Base-by-base conservation (phyloP, 441 rosid species). In the Gossypium gossypioides region DNA sequence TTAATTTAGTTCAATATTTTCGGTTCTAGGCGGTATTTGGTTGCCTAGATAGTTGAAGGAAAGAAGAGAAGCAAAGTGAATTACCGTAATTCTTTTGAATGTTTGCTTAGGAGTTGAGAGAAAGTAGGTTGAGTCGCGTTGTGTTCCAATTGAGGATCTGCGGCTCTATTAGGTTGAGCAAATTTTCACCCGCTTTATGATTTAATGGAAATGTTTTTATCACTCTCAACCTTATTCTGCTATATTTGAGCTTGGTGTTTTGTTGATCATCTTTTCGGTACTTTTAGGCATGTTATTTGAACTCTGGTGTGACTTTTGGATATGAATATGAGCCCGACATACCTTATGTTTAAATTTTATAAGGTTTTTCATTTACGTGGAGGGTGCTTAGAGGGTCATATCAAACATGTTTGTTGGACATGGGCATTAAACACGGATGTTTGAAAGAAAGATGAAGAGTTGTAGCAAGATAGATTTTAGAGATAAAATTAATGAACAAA, bases 11-110 rank as follows among this genome's bases (percentile, higher is more conserved):
- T 46, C n/a, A 15, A n/a, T 18, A 66, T n/a, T 46, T 22, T 1
- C n/a, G 32, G 24, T 22, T 34, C 6, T 46, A 24, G 6, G 34
- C 37, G 3, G 56, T 40, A 7, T 63, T 37, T 18, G 68, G 9
- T 63, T 63, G 27, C 29, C 52, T 19, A 40, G 29, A 40, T 2
- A 44, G 70, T 66, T 46, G 56, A 46, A 66, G 70, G 56, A 66
- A 65, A 65, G 55, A 65, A 44, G 55, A 65, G 55, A 25, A 44
- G 56, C 70, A 24, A 67, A 50, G 6, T 7, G 22, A 25, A 15
- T 48, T 50, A 48, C 32, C 15, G 1, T 48, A 7, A 50, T 25
- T 50, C 50, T 15, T 16, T n/a, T 62, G 27, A 37, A 3, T 62
- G 46, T 46, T 18, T 62, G n/a, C 15, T 37, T 18, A 8, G 27